Conservation (phyloP, 2,329 filamentous ascomycete species). For the Teratosphaeria destructans region DNA sequence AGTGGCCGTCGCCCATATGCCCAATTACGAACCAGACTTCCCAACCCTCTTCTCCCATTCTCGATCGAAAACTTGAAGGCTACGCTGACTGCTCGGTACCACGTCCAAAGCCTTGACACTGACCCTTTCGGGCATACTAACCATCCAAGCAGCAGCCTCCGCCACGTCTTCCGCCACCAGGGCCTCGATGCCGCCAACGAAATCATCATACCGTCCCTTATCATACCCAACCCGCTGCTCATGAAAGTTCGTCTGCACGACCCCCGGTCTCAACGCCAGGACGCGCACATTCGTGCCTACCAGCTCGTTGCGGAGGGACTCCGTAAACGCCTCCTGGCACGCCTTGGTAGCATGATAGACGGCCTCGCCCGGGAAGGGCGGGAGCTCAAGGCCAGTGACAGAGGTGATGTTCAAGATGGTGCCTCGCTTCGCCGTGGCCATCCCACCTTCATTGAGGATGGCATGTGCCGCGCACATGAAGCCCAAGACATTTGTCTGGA, state of each 20-base stretch:
- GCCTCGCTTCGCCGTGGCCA: conserved; percentile 26
- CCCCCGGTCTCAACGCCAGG: conserved; percentile 36
- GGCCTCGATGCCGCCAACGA: conserved; percentile 38
- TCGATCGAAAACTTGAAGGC: conserved; percentile 28
- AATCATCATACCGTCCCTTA: conserved; percentile 31
- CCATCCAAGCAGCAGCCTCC: conserved; percentile 33
- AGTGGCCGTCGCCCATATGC: background rate
- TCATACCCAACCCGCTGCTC: conserved; percentile 36
- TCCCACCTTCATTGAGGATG: conserved; percentile 36
- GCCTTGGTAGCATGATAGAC: conserved; percentile 42
- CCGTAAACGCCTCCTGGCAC: conserved; percentile 40
- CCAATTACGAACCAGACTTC: background rate
- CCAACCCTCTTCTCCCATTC: conserved; percentile 21
- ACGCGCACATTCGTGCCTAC: conserved; percentile 38
- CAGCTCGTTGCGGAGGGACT: conserved; percentile 40
- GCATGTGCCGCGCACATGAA: conserved; percentile 38
- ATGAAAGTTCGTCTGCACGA: conserved; percentile 42
- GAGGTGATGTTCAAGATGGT: conserved; percentile 42
- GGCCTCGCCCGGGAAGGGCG: conserved; percentile 40
- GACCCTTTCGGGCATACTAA: conserved; percentile 30
- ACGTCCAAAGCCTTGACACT: conserved; percentile 39
- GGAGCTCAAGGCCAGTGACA: conserved; percentile 37
- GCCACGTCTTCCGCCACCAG: conserved; percentile 36
- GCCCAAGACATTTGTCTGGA: conserved; percentile 39
- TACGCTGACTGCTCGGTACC: conserved; percentile 34